Base-by-base conservation (phyloP, 2,329 filamentous ascomycete genomes). In the Colletotrichum sp. region DNA sequence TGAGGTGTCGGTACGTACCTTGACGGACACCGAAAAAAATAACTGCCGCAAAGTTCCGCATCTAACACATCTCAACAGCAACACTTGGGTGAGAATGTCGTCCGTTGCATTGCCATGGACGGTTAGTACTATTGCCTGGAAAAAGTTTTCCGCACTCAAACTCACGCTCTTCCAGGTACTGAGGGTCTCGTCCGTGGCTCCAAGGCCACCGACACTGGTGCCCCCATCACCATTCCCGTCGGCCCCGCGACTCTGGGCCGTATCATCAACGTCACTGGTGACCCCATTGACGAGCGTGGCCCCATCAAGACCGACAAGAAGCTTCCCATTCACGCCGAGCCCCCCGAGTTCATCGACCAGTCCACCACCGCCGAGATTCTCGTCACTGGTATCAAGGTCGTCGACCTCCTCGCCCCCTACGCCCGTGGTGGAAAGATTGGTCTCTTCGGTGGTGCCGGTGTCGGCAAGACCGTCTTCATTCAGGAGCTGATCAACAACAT, bases 401-500 rank as follows among this genome's bases (percentile, higher is more conserved):
- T 99, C 90, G 97, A 99, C 88, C 93, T 99, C 81, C 93, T 99
- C 85, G 97, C 97, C 84, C 97, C 97, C 84, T 99, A 99, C 89
- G 97, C 97, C 87, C 97, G 97, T 98, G 97, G 97, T 95, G 97
- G 97, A 93, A 99, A 99, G 94, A 99, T 99, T 93, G 97, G 97
- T 95, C 96, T 99, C 83, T 99, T 99, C 91, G 97, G 97, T 90
- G 97, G 97, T 96, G 97, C 97, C 84, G 97, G 97, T 98, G 97
- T 99, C 92, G 97, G 97, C 89, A 99, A 99, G 94, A 99, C 97
- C 87, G 97, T 99, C 87, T 99, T 98, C 92, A 99, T 99, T 88
- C 97, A 99, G 93, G 97, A 99, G 91, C 91, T 99, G 87, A 99
- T 99, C 91, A 99, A 99, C 96, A 99, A 99, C 94, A 98, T 99